phyloP scores from a whole-genome alignment of 331 rosid species.

The Rhamnella rubrinervis region DNA sequence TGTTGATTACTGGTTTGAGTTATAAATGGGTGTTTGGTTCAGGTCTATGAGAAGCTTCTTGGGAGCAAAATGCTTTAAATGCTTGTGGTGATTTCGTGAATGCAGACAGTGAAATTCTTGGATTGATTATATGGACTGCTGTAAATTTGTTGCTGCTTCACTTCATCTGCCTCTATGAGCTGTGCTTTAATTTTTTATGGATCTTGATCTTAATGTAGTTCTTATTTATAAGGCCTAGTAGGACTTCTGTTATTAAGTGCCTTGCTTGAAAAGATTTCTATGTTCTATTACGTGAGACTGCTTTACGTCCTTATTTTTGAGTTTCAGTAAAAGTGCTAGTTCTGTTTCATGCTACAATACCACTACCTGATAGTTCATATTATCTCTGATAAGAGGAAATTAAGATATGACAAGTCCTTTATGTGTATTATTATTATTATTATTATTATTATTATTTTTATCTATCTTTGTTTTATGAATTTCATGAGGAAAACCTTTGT shows the following conservation, averaged over 20 bases:
- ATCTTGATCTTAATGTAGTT: conserved; percentile 51
- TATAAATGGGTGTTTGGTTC: conserved; percentile 67
- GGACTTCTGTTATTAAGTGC: conserved; percentile 27
- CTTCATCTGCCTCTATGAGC: conserved; percentile 64
- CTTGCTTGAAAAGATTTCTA: conserved; percentile 11
- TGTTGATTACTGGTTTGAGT: conserved; percentile 47
- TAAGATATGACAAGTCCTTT: no score
- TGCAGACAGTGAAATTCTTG: conserved; percentile 81
- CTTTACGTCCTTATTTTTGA: no score
- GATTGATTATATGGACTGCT: conserved; percentile 76
- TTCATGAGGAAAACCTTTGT: no score
- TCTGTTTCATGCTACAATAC: no score
- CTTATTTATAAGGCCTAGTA: conserved; percentile 31
- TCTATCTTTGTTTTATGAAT: no score
- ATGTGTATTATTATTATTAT: no score
- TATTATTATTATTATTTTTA: no score
- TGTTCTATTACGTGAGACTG: not conserved
- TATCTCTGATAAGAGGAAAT: no score
- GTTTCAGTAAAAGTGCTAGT: no score
- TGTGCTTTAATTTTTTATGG: conserved; percentile 44
- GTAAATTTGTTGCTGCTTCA: conserved; percentile 77
- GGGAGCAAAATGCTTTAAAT: conserved; percentile 72
- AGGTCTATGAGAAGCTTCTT: conserved; percentile 84
- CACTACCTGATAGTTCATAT: no score
- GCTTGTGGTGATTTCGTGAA: conserved; percentile 82